These are phyloP conservation scores for Colletotrichum euphorbiae DNA, from an alignment of 2,329 filamentous ascomycete species.

Conservation along the genomic window DNA sequence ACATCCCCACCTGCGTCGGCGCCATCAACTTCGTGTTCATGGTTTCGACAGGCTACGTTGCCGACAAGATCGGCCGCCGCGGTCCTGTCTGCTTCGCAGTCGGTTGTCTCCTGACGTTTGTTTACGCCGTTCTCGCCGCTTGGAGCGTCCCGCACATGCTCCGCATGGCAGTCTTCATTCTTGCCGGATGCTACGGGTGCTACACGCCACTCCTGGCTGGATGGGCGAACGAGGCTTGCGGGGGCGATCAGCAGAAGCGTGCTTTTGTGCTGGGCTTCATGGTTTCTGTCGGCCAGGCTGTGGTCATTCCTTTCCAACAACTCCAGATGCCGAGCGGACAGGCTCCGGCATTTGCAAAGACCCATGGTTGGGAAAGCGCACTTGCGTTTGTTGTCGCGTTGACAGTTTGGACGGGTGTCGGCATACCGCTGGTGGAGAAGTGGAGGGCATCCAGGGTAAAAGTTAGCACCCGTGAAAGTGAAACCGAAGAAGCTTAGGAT, in stretches of 20 bases:
- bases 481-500: conserved; percentile 23
- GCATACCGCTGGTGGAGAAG: conserved; percentile 44
- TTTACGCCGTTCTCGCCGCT: conserved; percentile 51
- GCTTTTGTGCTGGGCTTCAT: conserved; percentile 55
- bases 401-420: conserved; percentile 50
- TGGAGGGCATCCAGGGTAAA: conserved; percentile 39
- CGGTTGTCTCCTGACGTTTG: conserved; percentile 50
- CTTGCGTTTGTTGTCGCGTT: conserved; percentile 48
- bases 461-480: conserved; percentile 25
- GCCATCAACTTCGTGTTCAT: conserved; percentile 58
- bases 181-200: conserved; percentile 54
- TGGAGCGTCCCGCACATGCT: conserved; percentile 53
- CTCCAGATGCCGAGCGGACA: conserved; percentile 51
- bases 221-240: conserved; percentile 55
- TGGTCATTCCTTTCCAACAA: conserved; percentile 55
- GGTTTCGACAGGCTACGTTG: conserved; percentile 50
- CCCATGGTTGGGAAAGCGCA: conserved; percentile 51
- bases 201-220: conserved; percentile 55
- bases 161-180: conserved; percentile 54
- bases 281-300: conserved; percentile 51
- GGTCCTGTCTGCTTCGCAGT: conserved; percentile 52
- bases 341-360: conserved; percentile 50
- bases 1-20: conserved; percentile 57
- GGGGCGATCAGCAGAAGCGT: conserved; percentile 56
- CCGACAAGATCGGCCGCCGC: conserved; percentile 52